A percentile compares a stretch with the other conserved stretches of the same genome.
phyloP scores from a whole-genome alignment of 108 stramenopile genomes.

The Epithemia pelagica region DNA sequence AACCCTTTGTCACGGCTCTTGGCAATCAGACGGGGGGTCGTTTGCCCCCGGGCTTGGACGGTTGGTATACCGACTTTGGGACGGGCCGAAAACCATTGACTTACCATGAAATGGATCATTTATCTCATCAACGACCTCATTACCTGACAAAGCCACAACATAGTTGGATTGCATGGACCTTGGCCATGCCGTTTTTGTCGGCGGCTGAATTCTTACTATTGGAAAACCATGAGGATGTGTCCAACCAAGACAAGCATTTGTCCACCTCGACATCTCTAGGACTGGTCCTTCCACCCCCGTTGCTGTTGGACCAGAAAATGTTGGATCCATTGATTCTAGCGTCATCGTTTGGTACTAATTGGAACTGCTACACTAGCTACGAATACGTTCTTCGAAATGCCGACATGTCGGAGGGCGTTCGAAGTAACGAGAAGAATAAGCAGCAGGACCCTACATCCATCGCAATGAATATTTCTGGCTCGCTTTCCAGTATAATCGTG shows the following conservation, averaged over 20 bases:
- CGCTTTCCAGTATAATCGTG: not conserved
- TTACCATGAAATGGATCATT: not conserved
- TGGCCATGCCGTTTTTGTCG: not conserved
- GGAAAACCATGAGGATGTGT: not conserved
- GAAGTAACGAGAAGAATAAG: not conserved
- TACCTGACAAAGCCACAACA: not conserved
- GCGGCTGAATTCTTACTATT: not conserved
- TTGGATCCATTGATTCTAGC: not conserved
- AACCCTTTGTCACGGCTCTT: not conserved
- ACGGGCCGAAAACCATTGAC: not conserved
- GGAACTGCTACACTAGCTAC: not conserved
- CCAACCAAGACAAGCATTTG: not conserved
- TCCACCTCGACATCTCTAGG: not conserved
- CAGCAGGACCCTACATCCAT: too few species aligned
- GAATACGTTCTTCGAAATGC: not conserved
- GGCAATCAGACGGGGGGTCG: not conserved
- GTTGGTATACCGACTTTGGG: not conserved
- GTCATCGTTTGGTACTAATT: not conserved
- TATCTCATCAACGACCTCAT: not conserved
- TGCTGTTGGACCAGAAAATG: not conserved
- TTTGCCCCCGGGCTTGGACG: not conserved
- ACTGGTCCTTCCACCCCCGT: not conserved
- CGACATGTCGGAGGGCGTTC: not conserved
- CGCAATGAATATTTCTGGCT: not conserved
- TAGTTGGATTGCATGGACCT: not conserved